These are phyloP conservation scores for Paspalum notatum DNA, from an alignment of 176 grass and related monocot genomes.

Conservation along the genomic window DNA sequence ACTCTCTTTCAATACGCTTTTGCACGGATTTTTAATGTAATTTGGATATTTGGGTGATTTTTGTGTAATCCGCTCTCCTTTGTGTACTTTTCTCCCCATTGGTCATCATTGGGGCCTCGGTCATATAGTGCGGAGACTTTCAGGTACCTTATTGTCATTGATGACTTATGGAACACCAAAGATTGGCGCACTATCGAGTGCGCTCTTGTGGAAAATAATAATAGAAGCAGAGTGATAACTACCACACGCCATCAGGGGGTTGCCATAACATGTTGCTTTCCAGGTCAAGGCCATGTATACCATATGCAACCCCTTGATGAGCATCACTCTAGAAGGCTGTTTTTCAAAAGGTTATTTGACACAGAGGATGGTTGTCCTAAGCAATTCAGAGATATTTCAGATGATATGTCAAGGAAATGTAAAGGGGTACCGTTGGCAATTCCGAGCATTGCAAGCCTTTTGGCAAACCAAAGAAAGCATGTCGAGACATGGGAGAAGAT, in stretches of 20 bases:
- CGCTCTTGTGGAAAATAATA: not conserved
- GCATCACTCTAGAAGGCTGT: not conserved
- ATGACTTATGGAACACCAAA: not conserved
- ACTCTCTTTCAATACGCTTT: no score
- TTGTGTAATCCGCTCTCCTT: no score
- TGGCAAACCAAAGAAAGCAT: not conserved
- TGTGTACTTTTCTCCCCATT: no score
- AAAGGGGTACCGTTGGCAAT: conserved; percentile 16
- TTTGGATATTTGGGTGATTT: no score
- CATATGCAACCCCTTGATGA: not conserved
- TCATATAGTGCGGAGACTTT: no score
- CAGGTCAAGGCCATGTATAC: not conserved
- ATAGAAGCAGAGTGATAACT: not conserved
- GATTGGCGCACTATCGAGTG: not conserved
- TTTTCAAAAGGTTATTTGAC: not conserved
- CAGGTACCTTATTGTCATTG: conserved; percentile 4
- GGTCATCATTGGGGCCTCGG: no score
- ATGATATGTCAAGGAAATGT: not conserved
- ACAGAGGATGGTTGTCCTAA: not conserved
- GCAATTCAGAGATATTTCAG: not conserved
- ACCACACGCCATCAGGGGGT: not conserved
- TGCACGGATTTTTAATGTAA: no score
- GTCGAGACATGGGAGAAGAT: not conserved
- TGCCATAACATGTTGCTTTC: not conserved
- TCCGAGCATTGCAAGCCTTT: conserved; percentile 27